Percentiles rank a stretch among this genome's conserved stretches.
These are phyloP conservation scores for Phytophthora tentaculata DNA, from an alignment of 352 stramenopile genomes.

Conservation along the genomic window DNA sequence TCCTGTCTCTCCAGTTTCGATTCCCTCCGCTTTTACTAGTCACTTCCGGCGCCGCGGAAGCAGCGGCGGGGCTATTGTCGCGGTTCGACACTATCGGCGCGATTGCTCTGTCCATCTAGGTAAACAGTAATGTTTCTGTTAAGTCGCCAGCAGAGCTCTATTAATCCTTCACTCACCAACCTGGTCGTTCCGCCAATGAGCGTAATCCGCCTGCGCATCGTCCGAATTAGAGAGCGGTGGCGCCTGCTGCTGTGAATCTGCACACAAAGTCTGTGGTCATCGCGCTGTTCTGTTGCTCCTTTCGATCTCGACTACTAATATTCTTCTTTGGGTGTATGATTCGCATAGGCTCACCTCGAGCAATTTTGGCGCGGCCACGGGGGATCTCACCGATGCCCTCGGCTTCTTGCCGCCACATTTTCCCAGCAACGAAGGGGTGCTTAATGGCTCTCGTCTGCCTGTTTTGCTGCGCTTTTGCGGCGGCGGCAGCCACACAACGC, in stretches of 20 bases:
- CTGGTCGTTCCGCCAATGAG: neutral
- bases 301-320: neutral
- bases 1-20: conserved; percentile 28
- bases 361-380: neutral
- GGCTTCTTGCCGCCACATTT: conserved; percentile 17
- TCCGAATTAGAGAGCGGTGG: conserved; percentile 2
- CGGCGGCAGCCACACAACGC: neutral
- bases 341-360: conserved; percentile 25
- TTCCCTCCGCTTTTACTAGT: conserved; percentile 1
- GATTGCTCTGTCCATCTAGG: conserved; percentile 6
- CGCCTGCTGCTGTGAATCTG: conserved; percentile 4
- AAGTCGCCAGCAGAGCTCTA: neutral
- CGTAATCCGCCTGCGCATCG: conserved; percentile 2
- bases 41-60: neutral
- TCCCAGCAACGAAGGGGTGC: conserved; percentile 11
- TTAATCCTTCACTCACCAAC: conserved; percentile 11
- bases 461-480: conserved; percentile 19
- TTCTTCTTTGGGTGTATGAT: no score
- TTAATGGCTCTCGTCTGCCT: conserved; percentile 3
- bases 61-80: neutral
- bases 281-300: neutral
- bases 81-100: neutral
- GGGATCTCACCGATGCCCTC: neutral
- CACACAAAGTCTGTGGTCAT: conserved; percentile 22
- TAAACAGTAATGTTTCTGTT: conserved; percentile 6